Evolutionary conservation across 2,329 filamentous ascomycete genomes (phyloP), one percentile per base, ranked within the genome.

Genomic region (Akanthomyces lecanii): DNA sequence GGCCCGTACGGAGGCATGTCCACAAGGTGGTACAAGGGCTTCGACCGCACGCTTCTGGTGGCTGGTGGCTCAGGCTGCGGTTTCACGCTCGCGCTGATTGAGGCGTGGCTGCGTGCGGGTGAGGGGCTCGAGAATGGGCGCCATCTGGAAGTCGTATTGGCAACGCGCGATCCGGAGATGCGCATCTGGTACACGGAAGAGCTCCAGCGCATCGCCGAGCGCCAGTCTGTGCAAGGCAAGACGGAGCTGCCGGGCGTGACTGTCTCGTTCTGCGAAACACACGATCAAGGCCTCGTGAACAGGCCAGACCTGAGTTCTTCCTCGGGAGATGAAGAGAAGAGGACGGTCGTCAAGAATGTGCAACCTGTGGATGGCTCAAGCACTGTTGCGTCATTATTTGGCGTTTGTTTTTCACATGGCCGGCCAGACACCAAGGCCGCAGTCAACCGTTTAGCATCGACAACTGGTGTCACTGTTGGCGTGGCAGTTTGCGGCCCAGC

Each of bases 1-100:
- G 85, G 85, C 0, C 85, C 85, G 0, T 87, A 87, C 63, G 83
- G 85, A 0, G 84, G 84, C 0, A 69, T 84, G 21, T 71, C 76
- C 1, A 68, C 68, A 3, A 66, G 69, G 5, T 75, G 76, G 52
- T 69, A 78, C 16, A 66, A 70, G 0, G 70, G 71, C 0, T 79
- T 78, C 57, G 78, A 83, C 54, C 72, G 71, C 8, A 70, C 74
- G 0, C 69, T 87, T 0, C 70, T 86, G 18, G 71, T 86, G 4
- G 80, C 81, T 0, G 84, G 85, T 11, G 85, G 85, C 0, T 82
- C 84, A 0, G 85, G 85, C 1, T 81, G 79, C 2, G 82, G 82
- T 0, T 83, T 81, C 70, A 77, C 78, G 1, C 68, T 87, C 0
- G 76, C 78, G 0, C 71, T 85, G 5, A 71, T 84, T 10, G 79